Evolutionary conservation across 169 alveolate genomes (phyloP).

Genomic region (Cryptosporidium canis): DNA sequence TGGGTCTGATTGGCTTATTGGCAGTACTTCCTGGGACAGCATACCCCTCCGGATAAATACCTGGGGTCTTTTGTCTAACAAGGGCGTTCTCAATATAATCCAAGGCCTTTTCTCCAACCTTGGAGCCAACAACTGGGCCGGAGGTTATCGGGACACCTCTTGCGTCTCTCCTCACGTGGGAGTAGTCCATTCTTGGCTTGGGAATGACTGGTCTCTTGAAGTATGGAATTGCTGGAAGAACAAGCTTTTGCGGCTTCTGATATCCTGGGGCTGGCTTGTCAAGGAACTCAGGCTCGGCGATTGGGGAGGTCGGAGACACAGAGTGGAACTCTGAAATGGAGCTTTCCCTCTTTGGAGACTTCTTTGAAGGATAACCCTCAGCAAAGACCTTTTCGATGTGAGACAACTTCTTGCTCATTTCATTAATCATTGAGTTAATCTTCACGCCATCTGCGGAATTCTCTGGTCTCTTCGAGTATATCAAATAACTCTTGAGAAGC

Average conservation of each 20-base stretch:
- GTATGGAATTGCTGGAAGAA: conserved; percentile 43
- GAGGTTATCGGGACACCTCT: conserved; percentile 69
- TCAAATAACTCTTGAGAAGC: conserved; percentile 11
- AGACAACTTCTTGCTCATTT: neutral
- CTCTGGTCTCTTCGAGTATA: conserved; percentile 23
- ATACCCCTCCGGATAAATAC: conserved; percentile 51
- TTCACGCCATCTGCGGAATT: conserved; percentile 51
- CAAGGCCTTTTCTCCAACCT: conserved; percentile 49
- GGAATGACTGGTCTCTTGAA: conserved; percentile 1
- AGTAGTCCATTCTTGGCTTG: neutral
- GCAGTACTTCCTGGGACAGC: conserved; percentile 26
- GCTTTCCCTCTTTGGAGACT: neutral
- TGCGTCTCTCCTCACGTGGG: conserved; percentile 9
- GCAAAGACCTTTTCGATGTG: neutral
- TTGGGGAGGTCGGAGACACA: neutral
- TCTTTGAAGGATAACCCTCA: neutral
- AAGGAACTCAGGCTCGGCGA: conserved; percentile 28
- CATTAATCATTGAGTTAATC: conserved; percentile 8
- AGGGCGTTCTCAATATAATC: conserved; percentile 58
- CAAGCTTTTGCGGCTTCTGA: conserved; percentile 8
- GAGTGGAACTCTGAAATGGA: neutral
- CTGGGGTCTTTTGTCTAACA: conserved; percentile 35
- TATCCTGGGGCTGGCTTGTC: conserved; percentile 42
- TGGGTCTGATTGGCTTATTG: neutral
- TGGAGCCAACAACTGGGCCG: conserved; percentile 61